A percentile compares a stretch with the other conserved stretches of the same genome.
These are phyloP conservation scores for Quercus dentata DNA, from an alignment of 306 rosid genomes.

Conservation along the genomic window DNA sequence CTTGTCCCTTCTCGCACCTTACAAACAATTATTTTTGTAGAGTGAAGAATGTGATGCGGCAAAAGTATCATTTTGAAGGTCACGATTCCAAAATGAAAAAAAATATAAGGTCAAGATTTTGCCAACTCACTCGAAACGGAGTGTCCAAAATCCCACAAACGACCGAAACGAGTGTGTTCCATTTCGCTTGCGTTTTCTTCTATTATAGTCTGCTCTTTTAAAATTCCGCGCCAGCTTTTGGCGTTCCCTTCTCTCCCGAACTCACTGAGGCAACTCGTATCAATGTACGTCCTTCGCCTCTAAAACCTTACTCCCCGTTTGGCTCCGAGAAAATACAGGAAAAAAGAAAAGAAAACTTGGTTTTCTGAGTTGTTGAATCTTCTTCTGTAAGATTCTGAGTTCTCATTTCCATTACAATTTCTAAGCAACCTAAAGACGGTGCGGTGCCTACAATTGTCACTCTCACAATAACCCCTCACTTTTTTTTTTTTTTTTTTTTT, in stretches of 20 bases:
- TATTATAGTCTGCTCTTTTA: constrained; percentile 7
- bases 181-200: neutral
- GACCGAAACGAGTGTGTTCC: no score
- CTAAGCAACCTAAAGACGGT: neutral
- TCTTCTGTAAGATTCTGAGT: neutral
- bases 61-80: no score
- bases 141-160: no score
- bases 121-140: no score
- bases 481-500: neutral
- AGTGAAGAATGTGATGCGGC: no score
- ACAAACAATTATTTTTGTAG: no score
- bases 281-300: neutral
- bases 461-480: neutral
- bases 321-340: neutral
- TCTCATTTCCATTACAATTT: neutral
- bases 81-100: no score
- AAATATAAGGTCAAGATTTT: no score
- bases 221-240: constrained; percentile 40
- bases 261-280: constrained; percentile 8
- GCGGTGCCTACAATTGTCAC: neutral
- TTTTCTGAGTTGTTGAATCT: neutral
- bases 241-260: neutral
- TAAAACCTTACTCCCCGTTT: neutral
- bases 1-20: no score
- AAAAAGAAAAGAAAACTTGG: neutral